Percentiles rank a stretch among this genome's conserved stretches.
Evolutionary conservation across 192 early-diverging fungal genomes (phyloP).

Genomic region (Coemansia sp.): DNA sequence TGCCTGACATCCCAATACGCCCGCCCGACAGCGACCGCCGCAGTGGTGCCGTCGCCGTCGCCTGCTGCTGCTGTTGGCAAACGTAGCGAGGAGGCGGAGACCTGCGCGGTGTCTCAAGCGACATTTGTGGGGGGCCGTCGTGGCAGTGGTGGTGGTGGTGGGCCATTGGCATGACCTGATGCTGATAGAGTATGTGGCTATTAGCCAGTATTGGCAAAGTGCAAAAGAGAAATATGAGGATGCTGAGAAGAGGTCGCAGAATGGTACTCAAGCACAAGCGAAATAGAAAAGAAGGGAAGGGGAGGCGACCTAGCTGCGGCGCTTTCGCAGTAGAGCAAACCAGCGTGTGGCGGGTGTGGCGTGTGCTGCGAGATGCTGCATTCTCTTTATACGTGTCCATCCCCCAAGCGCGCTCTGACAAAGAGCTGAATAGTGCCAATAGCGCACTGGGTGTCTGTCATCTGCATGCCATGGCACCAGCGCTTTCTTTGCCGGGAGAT

Average conservation of each 20-base stretch:
- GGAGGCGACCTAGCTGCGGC: constrained; percentile 4
- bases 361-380: constrained; percentile 33
- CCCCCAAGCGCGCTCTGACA: constrained; percentile 2
- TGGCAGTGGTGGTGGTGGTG: not conserved
- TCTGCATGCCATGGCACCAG: not conserved
- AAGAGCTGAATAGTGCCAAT: constrained; percentile 6
- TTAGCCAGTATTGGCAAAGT: not conserved
- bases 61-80: not conserved
- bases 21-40: constrained; percentile 42
- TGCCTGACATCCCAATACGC: constrained; percentile 1
- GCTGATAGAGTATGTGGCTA: constrained; percentile 13
- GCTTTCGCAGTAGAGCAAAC: constrained; percentile 23
- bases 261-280: constrained; percentile 6
- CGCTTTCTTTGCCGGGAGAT: not conserved
- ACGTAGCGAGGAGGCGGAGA: not conserved
- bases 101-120: not conserved
- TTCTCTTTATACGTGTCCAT: not conserved
- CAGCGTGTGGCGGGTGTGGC: constrained; percentile 51
- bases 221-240: constrained; percentile 10
- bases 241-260: constrained; percentile 8
- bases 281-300: not conserved
- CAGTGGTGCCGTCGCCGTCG: not conserved
- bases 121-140: constrained; percentile 1
- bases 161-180: constrained; percentile 4
- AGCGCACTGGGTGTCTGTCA: not conserved